phyloP scores from a whole-genome alignment of 2,329 filamentous ascomycete species.

The Stagonosporopsis rhizophila region DNA sequence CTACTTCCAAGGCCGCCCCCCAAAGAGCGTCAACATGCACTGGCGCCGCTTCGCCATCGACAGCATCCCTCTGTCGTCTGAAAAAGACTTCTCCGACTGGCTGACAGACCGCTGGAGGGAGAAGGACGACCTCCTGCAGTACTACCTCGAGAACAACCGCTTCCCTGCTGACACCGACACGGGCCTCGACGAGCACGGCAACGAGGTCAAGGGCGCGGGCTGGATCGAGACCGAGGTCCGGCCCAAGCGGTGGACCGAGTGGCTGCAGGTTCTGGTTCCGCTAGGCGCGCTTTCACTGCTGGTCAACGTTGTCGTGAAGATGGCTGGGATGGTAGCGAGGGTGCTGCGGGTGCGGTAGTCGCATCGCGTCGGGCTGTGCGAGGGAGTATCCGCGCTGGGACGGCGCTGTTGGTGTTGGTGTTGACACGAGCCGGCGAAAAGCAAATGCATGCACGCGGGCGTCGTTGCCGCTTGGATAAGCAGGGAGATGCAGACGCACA shows the following conservation, averaged over 20 bases:
- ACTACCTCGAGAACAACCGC: conserved; percentile 74
- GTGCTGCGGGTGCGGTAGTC: not conserved
- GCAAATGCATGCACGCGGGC: no score
- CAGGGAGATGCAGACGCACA: no score
- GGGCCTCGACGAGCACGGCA: conserved; percentile 27
- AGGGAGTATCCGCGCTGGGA: no score
- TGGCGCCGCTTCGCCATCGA: conserved; percentile 85
- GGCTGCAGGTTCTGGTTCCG: conserved; percentile 54
- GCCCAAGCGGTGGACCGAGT: conserved; percentile 50
- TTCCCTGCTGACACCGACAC: conserved; percentile 71
- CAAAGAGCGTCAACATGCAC: conserved; percentile 94
- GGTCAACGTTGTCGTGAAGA: conserved; percentile 38
- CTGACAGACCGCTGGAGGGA: conserved; percentile 84
- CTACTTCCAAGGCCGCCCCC: conserved; percentile 86
- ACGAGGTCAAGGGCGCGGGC: conserved; percentile 45
- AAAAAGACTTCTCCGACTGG: conserved; percentile 80
- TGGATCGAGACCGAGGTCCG: conserved; percentile 58
- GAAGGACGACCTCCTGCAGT: conserved; percentile 86
- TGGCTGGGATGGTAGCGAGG: conserved; percentile 31
- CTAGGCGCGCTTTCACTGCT: conserved; percentile 47
- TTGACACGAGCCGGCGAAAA: no score
- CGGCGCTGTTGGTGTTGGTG: no score
- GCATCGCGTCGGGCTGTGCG: no score
- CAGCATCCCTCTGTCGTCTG: conserved; percentile 76
- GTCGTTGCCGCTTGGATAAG: no score